A percentile compares a stretch with the other conserved stretches of the same genome.
Evolutionary conservation across 2,329 filamentous ascomycete species (phyloP).

Genomic region (Plectosphaerella cucumerina): DNA sequence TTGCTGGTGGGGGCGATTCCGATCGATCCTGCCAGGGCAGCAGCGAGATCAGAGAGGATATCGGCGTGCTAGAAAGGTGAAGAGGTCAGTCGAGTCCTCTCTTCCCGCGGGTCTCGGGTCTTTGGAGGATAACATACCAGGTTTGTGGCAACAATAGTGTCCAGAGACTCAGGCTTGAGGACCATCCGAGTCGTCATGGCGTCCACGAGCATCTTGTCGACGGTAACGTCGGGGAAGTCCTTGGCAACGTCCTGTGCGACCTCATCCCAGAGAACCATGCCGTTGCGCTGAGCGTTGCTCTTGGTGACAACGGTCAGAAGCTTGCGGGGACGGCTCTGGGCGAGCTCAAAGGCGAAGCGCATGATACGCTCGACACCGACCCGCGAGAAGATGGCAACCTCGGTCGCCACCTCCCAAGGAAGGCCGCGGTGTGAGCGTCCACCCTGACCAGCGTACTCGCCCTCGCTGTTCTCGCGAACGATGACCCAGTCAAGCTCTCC

Average conservation of each 20-base stretch:
- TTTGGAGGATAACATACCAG: conserved; percentile 23
- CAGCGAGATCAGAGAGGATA: conserved; percentile 67
- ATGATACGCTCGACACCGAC: conserved; percentile 56
- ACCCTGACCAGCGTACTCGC: conserved; percentile 62
- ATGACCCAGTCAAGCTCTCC: conserved; percentile 63
- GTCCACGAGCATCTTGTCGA: conserved; percentile 64
- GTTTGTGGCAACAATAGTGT: conserved; percentile 62
- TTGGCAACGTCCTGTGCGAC: conserved; percentile 48
- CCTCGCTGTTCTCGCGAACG: conserved; percentile 62
- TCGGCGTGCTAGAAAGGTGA: conserved; percentile 41
- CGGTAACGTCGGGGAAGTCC: conserved; percentile 56
- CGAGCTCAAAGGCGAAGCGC: conserved; percentile 60
- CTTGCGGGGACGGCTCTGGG: conserved; percentile 51
- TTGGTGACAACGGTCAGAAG: conserved; percentile 61
- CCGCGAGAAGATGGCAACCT: conserved; percentile 60
- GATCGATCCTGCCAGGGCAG: conserved; percentile 65
- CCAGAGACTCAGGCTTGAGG: conserved; percentile 52
- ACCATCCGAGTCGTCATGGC: conserved; percentile 65
- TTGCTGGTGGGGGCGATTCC: conserved; percentile 69
- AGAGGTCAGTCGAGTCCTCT: conserved; percentile 3
- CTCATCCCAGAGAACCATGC: conserved; percentile 67
- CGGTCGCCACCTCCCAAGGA: conserved; percentile 58
- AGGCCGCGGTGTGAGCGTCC: conserved; percentile 55
- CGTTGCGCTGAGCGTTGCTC: conserved; percentile 61
- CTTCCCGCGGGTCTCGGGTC: neutral